phyloP scores from a whole-genome alignment of 2,329 filamentous ascomycete species.

The Nemania bipapillata region DNA sequence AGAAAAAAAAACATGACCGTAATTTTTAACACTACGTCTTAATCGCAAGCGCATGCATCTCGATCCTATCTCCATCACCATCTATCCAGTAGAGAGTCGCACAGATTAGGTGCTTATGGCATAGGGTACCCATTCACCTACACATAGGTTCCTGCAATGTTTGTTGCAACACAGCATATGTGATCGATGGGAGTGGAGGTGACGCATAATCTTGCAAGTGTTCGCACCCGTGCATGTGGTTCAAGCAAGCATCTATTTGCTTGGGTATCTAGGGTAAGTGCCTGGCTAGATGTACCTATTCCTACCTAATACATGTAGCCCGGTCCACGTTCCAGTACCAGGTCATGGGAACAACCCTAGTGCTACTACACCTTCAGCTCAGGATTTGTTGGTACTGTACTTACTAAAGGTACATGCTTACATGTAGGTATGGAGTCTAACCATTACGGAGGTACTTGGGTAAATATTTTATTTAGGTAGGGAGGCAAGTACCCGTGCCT shows the following conservation, averaged over 20 bases:
- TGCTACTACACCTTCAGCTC: neutral
- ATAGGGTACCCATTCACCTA: no score
- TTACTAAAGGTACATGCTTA: neutral
- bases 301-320: no score
- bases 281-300: neutral
- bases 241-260: neutral
- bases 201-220: conserved; percentile 11
- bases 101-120: no score
- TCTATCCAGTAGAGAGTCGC: no score
- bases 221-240: conserved; percentile 10
- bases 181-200: neutral
- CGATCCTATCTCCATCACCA: no score
- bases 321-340: neutral
- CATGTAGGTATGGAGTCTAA: neutral
- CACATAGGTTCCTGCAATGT: neutral
- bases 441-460: neutral
- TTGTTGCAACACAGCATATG: neutral
- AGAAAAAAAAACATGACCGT: no score
- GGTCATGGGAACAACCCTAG: neutral
- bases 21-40: no score
- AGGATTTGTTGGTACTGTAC: neutral
- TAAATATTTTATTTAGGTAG: neutral
- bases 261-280: neutral
- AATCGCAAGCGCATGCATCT: no score
- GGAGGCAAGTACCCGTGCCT: neutral